Base-by-base conservation (phyloP, 2,329 filamentous ascomycete species). In the Cryoendolithus antarcticus region DNA sequence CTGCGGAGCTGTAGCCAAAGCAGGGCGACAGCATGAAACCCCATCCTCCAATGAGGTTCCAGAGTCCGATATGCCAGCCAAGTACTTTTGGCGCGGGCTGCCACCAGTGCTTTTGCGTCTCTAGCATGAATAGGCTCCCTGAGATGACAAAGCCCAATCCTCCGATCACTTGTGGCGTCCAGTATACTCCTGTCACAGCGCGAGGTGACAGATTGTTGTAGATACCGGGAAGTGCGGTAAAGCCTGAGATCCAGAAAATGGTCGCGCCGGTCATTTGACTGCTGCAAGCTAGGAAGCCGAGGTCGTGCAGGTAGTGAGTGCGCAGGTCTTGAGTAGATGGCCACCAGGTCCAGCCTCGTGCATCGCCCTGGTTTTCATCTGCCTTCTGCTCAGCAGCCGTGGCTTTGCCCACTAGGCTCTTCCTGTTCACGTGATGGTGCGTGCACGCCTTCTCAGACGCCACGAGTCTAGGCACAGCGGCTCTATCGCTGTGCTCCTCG, bases 1-100 rank as follows among this genome's bases (percentile, higher is more conserved):
- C 31, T 7, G 36, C 36, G 5, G 30, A 11, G 15, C 30, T 24
- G 13, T 56, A 59, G 15, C 58, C 59, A 44, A 61, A 60, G 1
- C 50, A 52, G 4, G 59, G 54, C 47, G 54, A 54, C 24, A 64
- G 41, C 4, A 73, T 79, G 51, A 80, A 81, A 0, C 77, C 77
- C 15, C 80, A 49, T 2, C 71, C 70, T 1, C 78, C 78, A 12
- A 81, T 60, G 2, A 79, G 55, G 48, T 81, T 82, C 75, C 76
- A 82, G 6, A 71, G 56, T 0, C 75, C 77, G 47, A 82, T 71
- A 54, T 81, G 75, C 78, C 77, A 82, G 3, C 77, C 77, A 1
- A 82, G 62, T 1, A 74, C 62, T 3, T 56, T 52, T 3, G 62
- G 64, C 0, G 74, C 72, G 0, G 78, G 77, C 9, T 63, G 59